Percentiles rank a stretch among this genome's conserved stretches.
phyloP scores from a whole-genome alignment of 2,329 filamentous ascomycete genomes.

The Fusarium sp. region DNA sequence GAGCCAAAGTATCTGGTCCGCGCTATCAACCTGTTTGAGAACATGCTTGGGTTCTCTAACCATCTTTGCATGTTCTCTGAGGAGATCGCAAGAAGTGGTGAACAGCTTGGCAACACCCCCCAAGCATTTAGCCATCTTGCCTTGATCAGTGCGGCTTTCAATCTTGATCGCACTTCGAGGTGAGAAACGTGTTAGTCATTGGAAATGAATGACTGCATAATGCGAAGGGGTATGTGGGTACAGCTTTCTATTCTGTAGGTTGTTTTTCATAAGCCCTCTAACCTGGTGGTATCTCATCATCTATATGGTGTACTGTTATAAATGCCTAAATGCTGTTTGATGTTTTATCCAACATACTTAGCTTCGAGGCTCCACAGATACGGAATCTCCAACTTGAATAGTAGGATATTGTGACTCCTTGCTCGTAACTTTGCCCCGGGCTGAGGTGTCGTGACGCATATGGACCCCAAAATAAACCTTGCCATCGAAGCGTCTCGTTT shows the following conservation, averaged over 20 bases:
- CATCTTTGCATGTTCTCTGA: constrained; percentile 82
- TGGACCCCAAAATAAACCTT: constrained; percentile 93
- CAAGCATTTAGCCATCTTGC: constrained; percentile 82
- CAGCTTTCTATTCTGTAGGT: background rate
- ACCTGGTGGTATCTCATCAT: background rate
- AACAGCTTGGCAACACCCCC: constrained; percentile 82
- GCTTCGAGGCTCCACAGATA: constrained; percentile 38
- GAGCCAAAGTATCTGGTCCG: constrained; percentile 69
- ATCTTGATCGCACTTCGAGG: constrained; percentile 65
- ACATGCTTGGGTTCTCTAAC: constrained; percentile 79
- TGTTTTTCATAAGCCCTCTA: background rate
- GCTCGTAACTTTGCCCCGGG: background rate
- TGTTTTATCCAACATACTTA: background rate
- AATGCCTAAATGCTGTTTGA: background rate
- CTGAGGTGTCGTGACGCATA: constrained; percentile 60
- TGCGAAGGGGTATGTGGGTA: background rate
- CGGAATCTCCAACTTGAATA: constrained; percentile 61
- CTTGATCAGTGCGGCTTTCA: constrained; percentile 80
- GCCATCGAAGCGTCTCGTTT: constrained; percentile 82
- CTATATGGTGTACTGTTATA: background rate
- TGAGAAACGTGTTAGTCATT: constrained; percentile 4
- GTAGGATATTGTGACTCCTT: constrained; percentile 48
- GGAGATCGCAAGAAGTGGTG: constrained; percentile 77
- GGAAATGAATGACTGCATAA: background rate
- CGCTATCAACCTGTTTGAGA: constrained; percentile 77